Evolutionary conservation across 164 flowering plant genomes (phyloP).

Genomic region (Saururus chinensis): DNA sequence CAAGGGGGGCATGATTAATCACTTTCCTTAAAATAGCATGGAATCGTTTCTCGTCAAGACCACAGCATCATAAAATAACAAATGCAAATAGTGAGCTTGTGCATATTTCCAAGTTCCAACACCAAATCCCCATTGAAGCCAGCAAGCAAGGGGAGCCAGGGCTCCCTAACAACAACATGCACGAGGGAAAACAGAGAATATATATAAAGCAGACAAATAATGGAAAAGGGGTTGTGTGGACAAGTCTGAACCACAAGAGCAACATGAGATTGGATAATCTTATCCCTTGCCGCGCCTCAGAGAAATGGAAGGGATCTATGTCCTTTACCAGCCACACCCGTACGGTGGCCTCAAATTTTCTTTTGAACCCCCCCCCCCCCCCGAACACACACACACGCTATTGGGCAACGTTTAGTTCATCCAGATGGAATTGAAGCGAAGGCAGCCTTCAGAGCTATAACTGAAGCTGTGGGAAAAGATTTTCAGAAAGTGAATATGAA

Average conservation of each 20-base stretch:
- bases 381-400: too few species aligned
- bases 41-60: background rate
- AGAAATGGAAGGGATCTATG: background rate
- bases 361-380: too few species aligned
- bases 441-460: too few species aligned
- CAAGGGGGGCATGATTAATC: background rate
- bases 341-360: too few species aligned
- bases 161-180: background rate
- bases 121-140: background rate
- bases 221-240: background rate
- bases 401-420: too few species aligned
- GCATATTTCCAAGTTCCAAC: background rate
- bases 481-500: too few species aligned
- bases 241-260: background rate
- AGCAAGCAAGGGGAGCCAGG: background rate
- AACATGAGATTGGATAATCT: background rate
- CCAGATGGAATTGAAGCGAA: too few species aligned
- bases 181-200: background rate
- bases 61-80: background rate
- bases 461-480: too few species aligned
- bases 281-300: background rate
- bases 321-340: background rate
- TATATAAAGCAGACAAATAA: background rate
- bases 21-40: background rate
- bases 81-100: background rate